Conservation (phyloP, 1,139 yeast genomes). For the Pichia sp. region DNA sequence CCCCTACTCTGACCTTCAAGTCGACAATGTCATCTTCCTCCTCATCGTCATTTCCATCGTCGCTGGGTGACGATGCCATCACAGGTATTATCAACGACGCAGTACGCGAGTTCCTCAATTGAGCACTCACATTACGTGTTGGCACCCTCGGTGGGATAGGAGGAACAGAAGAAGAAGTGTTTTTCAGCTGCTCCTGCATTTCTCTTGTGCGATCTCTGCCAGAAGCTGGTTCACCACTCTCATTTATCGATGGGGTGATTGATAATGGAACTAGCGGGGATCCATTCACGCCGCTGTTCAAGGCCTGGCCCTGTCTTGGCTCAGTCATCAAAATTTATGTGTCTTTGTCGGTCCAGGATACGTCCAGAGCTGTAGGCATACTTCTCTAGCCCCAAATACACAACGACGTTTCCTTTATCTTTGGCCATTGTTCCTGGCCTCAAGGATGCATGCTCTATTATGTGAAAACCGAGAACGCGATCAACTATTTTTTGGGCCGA, state of each 20-base stretch:
- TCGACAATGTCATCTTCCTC: neutral
- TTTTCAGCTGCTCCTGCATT: neutral
- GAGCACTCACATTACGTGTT: slow-evolving; percentile 1
- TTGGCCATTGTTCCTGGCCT: no score
- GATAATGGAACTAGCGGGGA: slow-evolving; percentile 8
- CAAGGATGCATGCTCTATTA: neutral
- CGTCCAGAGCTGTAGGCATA: neutral
- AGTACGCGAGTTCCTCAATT: slow-evolving; percentile 10
- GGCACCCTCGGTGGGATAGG: slow-evolving; percentile 3
- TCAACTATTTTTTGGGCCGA: neutral
- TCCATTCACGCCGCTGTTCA: neutral
- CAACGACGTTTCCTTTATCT: no score
- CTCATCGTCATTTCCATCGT: neutral
- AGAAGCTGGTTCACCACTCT: neutral
- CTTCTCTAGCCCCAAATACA: neutral
- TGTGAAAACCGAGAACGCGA: neutral
- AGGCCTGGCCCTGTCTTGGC: neutral
- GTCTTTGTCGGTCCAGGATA: neutral
- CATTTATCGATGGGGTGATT: slow-evolving; percentile 8
- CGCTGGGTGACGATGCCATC: neutral
- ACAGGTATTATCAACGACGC: slow-evolving; percentile 13
- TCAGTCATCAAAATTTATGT: neutral
- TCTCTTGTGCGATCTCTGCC: neutral
- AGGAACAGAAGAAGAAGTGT: neutral
- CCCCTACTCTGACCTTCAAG: neutral